Evolutionary conservation across 441 rosid genomes (phyloP).

Genomic region (Capsella rubella): DNA sequence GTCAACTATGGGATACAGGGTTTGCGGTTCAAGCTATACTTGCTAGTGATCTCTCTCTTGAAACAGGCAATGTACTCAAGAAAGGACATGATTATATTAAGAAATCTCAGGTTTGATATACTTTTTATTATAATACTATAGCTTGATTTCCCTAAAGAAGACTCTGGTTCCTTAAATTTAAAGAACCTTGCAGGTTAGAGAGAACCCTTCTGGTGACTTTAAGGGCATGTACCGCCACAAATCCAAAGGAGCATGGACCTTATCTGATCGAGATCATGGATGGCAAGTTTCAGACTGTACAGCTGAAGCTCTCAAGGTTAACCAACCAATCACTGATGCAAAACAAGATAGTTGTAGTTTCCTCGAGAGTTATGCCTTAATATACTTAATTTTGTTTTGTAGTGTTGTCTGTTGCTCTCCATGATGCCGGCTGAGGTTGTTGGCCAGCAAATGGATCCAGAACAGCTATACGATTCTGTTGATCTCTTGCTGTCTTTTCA

Average conservation of each 20-base stretch:
- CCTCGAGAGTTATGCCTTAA: constrained; percentile 12
- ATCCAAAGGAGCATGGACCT: constrained; percentile 68
- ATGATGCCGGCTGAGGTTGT: constrained; percentile 69
- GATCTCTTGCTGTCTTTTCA: constrained; percentile 68
- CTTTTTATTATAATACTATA: neutral
- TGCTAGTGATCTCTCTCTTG: constrained; percentile 48
- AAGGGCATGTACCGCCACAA: constrained; percentile 63
- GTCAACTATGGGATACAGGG: constrained; percentile 70
- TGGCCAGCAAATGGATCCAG: constrained; percentile 64
- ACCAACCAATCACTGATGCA: neutral
- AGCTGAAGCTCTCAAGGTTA: constrained; percentile 61
- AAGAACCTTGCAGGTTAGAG: constrained; percentile 48
- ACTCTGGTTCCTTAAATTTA: neutral
- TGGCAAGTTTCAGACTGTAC: constrained; percentile 83
- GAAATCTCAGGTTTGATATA: constrained; percentile 58
- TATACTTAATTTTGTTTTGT: constrained; percentile 9
- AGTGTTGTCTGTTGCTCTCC: constrained; percentile 80
- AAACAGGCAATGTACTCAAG: constrained; percentile 49
- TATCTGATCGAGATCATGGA: constrained; percentile 66
- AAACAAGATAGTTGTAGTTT: neutral
- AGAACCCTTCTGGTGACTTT: constrained; percentile 63
- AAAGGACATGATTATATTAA: constrained; percentile 62
- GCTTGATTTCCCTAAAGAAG: neutral
- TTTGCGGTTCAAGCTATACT: constrained; percentile 64
- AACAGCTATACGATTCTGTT: constrained; percentile 66